These are phyloP conservation scores for Escovopsis sp. DNA, from an alignment of 2,329 filamentous ascomycete species.

Conservation along the genomic window DNA sequence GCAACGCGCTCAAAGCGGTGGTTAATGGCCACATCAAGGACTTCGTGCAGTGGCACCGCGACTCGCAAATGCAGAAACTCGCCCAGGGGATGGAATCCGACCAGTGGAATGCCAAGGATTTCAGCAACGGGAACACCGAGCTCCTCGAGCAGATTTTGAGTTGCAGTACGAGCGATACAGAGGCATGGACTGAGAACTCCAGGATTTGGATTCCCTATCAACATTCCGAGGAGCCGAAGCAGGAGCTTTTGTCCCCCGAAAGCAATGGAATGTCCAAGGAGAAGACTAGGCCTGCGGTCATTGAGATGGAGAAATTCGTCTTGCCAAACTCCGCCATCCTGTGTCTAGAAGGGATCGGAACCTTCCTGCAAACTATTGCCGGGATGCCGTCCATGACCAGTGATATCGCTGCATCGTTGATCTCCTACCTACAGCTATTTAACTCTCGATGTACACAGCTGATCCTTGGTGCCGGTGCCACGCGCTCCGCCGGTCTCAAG, in stretches of 20 bases:
- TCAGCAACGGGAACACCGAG: slow-evolving; percentile 43
- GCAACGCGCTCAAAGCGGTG: slow-evolving; percentile 58
- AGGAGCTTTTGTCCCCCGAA: slow-evolving; percentile 21
- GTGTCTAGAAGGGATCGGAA: slow-evolving; percentile 66
- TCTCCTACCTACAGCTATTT: slow-evolving; percentile 83
- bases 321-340: slow-evolving; percentile 71
- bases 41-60: slow-evolving; percentile 57
- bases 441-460: slow-evolving; percentile 94
- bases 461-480: slow-evolving; percentile 88
- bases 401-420: slow-evolving; percentile 62
- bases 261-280: slow-evolving; percentile 40
- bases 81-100: slow-evolving; percentile 67
- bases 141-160: slow-evolving; percentile 50
- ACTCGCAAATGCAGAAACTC: slow-evolving; percentile 57
- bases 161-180: slow-evolving; percentile 54
- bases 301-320: slow-evolving; percentile 75
- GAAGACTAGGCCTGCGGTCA: slow-evolving; percentile 54
- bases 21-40: slow-evolving; percentile 72
- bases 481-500: slow-evolving; percentile 71
- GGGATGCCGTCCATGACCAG: slow-evolving; percentile 79
- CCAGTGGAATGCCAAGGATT: slow-evolving; percentile 66
- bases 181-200: slow-evolving; percentile 47
- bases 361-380: slow-evolving; percentile 68
- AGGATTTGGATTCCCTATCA: slow-evolving; percentile 40
- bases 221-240: slow-evolving; percentile 19